Evolutionary conservation across 2,329 filamentous ascomycete species (phyloP).

Genomic region (Zalaria obscura): DNA sequence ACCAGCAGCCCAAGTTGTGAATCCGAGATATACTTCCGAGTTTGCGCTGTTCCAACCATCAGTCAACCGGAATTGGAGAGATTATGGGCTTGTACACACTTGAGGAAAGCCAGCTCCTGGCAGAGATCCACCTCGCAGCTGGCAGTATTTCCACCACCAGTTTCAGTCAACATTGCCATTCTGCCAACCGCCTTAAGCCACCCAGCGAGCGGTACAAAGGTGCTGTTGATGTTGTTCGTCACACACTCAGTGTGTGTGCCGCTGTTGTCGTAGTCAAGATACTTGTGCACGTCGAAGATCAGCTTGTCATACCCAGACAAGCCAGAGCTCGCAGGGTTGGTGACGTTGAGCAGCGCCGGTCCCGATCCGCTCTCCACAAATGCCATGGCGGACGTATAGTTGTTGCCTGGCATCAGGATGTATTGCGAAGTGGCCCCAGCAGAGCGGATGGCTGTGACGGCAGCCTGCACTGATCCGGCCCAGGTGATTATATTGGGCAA

Average conservation of each 20-base stretch:
- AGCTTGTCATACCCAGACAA: constrained; percentile 8
- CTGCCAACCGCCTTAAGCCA: constrained; percentile 22
- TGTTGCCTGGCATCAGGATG: constrained; percentile 45
- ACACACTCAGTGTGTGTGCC: constrained; percentile 21
- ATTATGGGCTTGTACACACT: background rate
- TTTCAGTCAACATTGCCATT: constrained; percentile 24
- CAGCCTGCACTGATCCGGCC: constrained; percentile 21
- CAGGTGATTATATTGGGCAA: background rate
- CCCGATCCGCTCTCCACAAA: background rate
- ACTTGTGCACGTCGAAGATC: constrained; percentile 27
- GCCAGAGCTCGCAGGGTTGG: background rate
- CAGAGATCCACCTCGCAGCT: constrained; percentile 19
- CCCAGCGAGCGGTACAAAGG: constrained; percentile 19
- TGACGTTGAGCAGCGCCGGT: background rate
- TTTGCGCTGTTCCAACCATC: constrained; percentile 8
- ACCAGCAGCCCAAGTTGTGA: constrained; percentile 17
- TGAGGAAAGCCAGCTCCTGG: constrained; percentile 14
- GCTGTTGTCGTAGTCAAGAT: constrained; percentile 24
- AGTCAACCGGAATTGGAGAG: background rate
- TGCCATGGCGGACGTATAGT: constrained; percentile 17
- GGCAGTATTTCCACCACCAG: constrained; percentile 22
- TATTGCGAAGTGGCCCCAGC: constrained; percentile 35
- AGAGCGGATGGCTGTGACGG: constrained; percentile 30
- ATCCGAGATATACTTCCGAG: constrained; percentile 16
- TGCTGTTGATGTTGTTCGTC: constrained; percentile 17